Conservation (phyloP, 2,329 filamentous ascomycete genomes). For the Xylariaceae sp. region DNA sequence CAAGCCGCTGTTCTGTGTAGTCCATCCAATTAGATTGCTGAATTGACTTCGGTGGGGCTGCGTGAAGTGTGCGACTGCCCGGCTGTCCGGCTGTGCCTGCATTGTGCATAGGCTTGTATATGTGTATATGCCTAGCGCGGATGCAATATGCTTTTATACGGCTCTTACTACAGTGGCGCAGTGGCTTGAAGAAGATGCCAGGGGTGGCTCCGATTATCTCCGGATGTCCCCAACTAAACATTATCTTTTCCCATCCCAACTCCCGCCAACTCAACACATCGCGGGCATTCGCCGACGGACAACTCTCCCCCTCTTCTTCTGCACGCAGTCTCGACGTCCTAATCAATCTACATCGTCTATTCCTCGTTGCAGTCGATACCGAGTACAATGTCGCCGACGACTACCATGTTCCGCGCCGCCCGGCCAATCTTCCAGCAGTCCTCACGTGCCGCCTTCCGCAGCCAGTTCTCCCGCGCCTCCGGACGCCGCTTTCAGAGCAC, state of each 20-base stretch:
- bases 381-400: conserved; percentile 52
- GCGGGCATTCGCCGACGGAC: conserved; percentile 19
- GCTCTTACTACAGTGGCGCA: neutral
- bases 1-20: conserved; percentile 1
- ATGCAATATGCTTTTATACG: too few relatives aligned
- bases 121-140: too few relatives aligned
- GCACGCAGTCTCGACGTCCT: neutral
- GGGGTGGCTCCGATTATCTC: conserved; percentile 28
- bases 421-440: conserved; percentile 60
- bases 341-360: neutral
- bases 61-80: neutral
- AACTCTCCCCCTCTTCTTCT: conserved; percentile 10
- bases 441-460: conserved; percentile 58
- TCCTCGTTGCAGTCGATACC: neutral
- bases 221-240: conserved; percentile 26
- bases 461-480: conserved; percentile 51
- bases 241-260: conserved; percentile 4
- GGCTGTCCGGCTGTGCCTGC: neutral
- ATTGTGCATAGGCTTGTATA: neutral
- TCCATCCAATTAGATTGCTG: conserved; percentile 1
- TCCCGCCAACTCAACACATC: neutral
- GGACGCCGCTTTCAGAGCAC: conserved; percentile 75
- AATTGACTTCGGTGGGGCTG: conserved; percentile 7
- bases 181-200: neutral
- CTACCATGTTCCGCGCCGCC: conserved; percentile 57